phyloP scores from a whole-genome alignment of 139 green algal genomes.

The Micractinium sp. region DNA sequence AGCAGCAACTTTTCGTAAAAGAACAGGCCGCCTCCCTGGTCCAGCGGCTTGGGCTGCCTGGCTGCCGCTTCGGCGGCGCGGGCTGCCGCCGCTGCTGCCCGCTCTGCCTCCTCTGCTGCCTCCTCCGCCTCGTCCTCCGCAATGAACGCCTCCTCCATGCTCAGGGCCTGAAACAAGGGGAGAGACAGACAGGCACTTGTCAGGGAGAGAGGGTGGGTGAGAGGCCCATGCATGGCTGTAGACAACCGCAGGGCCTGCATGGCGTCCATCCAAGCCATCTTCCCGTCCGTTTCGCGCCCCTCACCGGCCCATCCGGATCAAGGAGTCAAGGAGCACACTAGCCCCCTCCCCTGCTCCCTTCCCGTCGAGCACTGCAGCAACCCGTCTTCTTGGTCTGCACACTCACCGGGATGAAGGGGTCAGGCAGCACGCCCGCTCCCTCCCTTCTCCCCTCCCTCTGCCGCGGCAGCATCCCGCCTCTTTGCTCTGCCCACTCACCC shows the following conservation, averaged over 20 bases:
- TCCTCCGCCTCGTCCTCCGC: conserved; percentile 61
- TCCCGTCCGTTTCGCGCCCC: too few species aligned
- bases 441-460: background rate
- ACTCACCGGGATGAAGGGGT: too few species aligned
- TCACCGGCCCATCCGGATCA: too few species aligned
- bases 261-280: background rate
- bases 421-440: background rate
- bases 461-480: too few species aligned
- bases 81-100: background rate
- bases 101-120: conserved; percentile 23
- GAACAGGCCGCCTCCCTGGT: conserved; percentile 36
- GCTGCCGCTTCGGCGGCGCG: background rate
- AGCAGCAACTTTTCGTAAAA: conserved; percentile 19
- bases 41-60: conserved; percentile 31
- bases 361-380: too few species aligned
- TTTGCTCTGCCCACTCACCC: conserved; percentile 36
- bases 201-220: too few species aligned
- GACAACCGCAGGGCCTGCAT: too few species aligned
- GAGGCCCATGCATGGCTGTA: too few species aligned
- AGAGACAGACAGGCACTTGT: background rate
- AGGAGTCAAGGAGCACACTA: too few species aligned
- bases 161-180: conserved; percentile 37
- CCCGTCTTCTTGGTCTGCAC: too few species aligned
- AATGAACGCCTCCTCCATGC: conserved; percentile 47
- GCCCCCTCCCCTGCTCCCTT: too few species aligned